Conservation (phyloP, 2,329 filamentous ascomycete species). For the Colletotrichum nymphaeae region DNA sequence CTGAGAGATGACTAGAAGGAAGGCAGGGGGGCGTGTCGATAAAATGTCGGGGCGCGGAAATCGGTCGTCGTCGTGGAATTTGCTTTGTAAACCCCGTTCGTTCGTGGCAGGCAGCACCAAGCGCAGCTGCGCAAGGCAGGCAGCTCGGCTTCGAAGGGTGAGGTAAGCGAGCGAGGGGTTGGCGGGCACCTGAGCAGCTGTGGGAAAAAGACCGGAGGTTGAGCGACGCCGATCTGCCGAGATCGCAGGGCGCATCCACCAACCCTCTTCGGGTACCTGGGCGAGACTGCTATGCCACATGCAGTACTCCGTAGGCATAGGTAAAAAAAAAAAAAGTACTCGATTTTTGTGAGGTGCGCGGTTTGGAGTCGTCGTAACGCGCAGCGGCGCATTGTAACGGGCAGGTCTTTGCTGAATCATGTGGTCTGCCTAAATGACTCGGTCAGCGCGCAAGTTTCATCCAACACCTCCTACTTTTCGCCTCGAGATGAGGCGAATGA, state of each 20-base stretch:
- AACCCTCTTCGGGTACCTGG: constrained; percentile 4
- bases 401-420: constrained; percentile 21
- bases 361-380: not conserved
- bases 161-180: constrained; percentile 25
- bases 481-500: constrained; percentile 18
- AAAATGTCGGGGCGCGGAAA: constrained; percentile 15
- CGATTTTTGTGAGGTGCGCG: not conserved
- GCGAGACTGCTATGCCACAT: not conserved
- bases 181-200: too few species aligned
- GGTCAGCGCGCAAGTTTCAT: constrained; percentile 32
- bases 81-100: not conserved
- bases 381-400: constrained; percentile 11
- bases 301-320: too few species aligned
- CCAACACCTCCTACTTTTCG: not conserved
- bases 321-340: too few species aligned
- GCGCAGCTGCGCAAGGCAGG: not conserved
- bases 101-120: not conserved
- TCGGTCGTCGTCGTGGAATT: not conserved
- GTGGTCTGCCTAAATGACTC: constrained; percentile 33
- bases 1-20: not conserved
- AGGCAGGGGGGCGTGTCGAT: constrained; percentile 17
- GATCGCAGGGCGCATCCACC: constrained; percentile 22
- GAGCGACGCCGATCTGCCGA: constrained; percentile 33
- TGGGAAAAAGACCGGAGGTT: constrained; percentile 3
- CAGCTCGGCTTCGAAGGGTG: not conserved